A percentile compares a stretch with the other conserved stretches of the same genome.
These are phyloP conservation scores for Acer saccharum DNA, from an alignment of 345 rosid species.

Conservation along the genomic window DNA sequence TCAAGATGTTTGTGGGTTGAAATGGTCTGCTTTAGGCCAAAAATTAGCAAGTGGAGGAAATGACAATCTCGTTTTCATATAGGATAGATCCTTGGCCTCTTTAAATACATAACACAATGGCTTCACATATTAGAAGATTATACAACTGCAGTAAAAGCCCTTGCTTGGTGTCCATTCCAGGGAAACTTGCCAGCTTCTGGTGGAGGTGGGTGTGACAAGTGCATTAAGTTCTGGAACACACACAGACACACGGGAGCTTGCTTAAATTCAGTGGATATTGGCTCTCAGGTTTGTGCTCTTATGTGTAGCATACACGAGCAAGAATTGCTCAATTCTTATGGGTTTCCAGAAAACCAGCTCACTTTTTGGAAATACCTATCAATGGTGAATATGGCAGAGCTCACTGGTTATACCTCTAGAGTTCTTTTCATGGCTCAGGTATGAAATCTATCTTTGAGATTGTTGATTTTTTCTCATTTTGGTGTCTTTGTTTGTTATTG, in stretches of 20 bases:
- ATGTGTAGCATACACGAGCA: constrained; percentile 44
- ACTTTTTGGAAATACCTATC: constrained; percentile 49
- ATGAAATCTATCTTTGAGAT: background rate
- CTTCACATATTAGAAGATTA: constrained; percentile 49
- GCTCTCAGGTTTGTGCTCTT: constrained; percentile 45
- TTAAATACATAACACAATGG: constrained; percentile 34
- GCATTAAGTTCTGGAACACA: constrained; percentile 47
- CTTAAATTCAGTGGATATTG: constrained; percentile 42
- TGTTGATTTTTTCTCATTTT: background rate
- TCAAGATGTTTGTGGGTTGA: constrained; percentile 45
- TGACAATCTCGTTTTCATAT: constrained; percentile 41
- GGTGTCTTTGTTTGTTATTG: background rate
- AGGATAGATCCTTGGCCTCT: constrained; percentile 44
- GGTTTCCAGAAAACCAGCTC: constrained; percentile 38
- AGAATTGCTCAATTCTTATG: constrained; percentile 48
- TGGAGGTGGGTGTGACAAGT: constrained; percentile 35
- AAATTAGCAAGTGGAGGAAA: constrained; percentile 55
- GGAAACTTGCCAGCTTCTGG: constrained; percentile 42
- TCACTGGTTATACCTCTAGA: constrained; percentile 44
- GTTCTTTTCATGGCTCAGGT: constrained; percentile 52
- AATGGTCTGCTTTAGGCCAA: constrained; percentile 48
- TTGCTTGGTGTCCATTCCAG: constrained; percentile 55
- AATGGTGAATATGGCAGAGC: constrained; percentile 46
- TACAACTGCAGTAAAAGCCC: constrained; percentile 42
- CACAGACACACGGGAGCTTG: constrained; percentile 37